A percentile compares a stretch with the other conserved stretches of the same genome.
Conservation (phyloP, 139 green algal genomes). For the Diplosphaera chodatii region DNA sequence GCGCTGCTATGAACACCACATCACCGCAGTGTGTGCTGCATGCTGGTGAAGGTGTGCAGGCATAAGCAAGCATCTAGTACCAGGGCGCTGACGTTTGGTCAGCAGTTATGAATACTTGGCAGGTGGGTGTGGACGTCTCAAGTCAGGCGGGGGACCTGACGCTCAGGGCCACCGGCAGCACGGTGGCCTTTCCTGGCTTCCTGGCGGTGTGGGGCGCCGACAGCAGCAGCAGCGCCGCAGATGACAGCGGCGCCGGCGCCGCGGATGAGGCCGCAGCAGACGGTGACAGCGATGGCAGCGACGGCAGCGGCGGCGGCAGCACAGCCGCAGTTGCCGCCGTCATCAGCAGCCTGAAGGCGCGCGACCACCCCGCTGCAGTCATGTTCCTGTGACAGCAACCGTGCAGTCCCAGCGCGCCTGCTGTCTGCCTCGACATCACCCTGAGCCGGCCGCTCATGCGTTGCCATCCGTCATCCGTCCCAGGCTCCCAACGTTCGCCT, state of each 20-base stretch:
- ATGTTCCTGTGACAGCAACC: background rate
- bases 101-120: background rate
- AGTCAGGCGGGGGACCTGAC: conserved; percentile 21
- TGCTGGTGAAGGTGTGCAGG: no score
- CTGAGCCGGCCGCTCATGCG: no score
- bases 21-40: no score
- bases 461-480: no score
- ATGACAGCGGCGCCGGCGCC: background rate
- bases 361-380: background rate
- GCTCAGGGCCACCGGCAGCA: conserved; percentile 38
- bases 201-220: background rate
- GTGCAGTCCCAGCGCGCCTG: no score
- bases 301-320: background rate
- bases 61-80: no score
- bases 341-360: background rate
- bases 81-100: no score
- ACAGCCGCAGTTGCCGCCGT: background rate
- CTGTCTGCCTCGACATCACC: no score
- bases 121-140: conserved; percentile 42
- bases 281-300: no score
- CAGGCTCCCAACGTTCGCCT: no score
- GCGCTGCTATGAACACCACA: no score
- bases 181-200: conserved; percentile 49
- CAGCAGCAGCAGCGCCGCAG: background rate
- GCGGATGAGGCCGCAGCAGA: background rate